Base-by-base conservation (phyloP, 2,329 filamentous ascomycete species). In the Calonectria pteridis region DNA sequence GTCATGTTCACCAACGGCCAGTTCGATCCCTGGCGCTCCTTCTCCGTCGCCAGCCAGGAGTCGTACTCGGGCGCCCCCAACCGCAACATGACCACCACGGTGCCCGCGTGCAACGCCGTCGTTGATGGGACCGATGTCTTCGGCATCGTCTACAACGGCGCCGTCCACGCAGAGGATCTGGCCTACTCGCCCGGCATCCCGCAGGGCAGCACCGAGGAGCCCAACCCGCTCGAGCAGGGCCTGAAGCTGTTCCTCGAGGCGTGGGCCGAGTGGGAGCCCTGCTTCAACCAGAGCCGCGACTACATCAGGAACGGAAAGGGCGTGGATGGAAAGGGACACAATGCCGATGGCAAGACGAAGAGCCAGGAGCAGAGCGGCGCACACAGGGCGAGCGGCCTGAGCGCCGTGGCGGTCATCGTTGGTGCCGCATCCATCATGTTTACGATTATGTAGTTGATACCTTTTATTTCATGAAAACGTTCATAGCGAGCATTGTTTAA, bases 1-100 rank as follows among this genome's bases (percentile, higher is more conserved):
- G 76, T 81, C 70, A 77, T 82, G 71, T 82, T 81, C 75, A 79
- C 79, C 69, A 75, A 80, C 37, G 81, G 81, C 69, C 74, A 82
- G 72, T 79, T 79, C 63, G 81, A 83, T 49, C 81, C 81, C 6
- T 83, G 82, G 82, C 51, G 74, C 20, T 33, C 74, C 23, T 74
- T 76, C 26, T 77, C 75, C 4, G 74, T 76, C 14, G 33, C 67
- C n/a, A 76, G 74, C 53, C 18, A 76, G 23, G 74, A 77, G 28
- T 26, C 26, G 2, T 64, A n/a, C 7, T 46, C 67, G 2, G 63
- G 72, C 14, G 66, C 66, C 7, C 31, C 58, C 23, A 74, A 70
- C 9, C 50, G 68, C 26, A 58, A 16, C 7, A 28, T 75, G 29
- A 67, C 67, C 5, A 28, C 64, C 20, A 66, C 18, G 6, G 65